Evolutionary conservation across 1,284 basidiomycete genomes (phyloP).

Genomic region (Ceratorhiza oryzae-sativae): DNA sequence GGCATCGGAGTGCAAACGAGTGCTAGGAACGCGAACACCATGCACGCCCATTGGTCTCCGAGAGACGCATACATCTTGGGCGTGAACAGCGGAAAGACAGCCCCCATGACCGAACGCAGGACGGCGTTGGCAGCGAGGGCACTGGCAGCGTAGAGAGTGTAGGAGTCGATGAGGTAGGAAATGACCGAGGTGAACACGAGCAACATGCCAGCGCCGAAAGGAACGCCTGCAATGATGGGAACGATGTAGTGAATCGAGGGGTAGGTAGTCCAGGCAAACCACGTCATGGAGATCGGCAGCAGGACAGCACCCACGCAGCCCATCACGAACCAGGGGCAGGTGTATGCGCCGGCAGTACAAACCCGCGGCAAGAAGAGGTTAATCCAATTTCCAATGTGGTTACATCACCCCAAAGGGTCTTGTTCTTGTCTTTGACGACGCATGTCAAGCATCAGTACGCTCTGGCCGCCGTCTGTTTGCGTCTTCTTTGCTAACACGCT

Average conservation of each 20-base stretch:
- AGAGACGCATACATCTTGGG: slow-evolving; percentile 64
- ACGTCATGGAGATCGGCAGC: slow-evolving; percentile 68
- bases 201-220: slow-evolving; percentile 69
- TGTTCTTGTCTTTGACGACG: too few relatives aligned
- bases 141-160: slow-evolving; percentile 6
- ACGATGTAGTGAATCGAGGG: slow-evolving; percentile 60
- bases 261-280: slow-evolving; percentile 58
- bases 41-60: slow-evolving; percentile 71
- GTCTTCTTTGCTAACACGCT: not conserved
- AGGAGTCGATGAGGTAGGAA: slow-evolving; percentile 33
- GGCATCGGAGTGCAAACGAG: slow-evolving; percentile 64
- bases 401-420: not conserved
- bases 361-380: slow-evolving; percentile 52
- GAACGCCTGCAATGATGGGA: slow-evolving; percentile 66
- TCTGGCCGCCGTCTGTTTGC: not conserved
- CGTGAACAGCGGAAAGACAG: not conserved
- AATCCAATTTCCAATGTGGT: not conserved
- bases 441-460: not conserved
- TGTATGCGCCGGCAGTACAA: slow-evolving; percentile 51
- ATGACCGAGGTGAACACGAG: slow-evolving; percentile 46
- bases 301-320: slow-evolving; percentile 63
- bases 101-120: slow-evolving; percentile 61
- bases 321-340: slow-evolving; percentile 63
- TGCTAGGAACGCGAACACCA: slow-evolving; percentile 66
- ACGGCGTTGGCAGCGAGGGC: slow-evolving; percentile 8